Base-by-base conservation (phyloP, 78 protist species). In the Emiliania huxleyi region DNA sequence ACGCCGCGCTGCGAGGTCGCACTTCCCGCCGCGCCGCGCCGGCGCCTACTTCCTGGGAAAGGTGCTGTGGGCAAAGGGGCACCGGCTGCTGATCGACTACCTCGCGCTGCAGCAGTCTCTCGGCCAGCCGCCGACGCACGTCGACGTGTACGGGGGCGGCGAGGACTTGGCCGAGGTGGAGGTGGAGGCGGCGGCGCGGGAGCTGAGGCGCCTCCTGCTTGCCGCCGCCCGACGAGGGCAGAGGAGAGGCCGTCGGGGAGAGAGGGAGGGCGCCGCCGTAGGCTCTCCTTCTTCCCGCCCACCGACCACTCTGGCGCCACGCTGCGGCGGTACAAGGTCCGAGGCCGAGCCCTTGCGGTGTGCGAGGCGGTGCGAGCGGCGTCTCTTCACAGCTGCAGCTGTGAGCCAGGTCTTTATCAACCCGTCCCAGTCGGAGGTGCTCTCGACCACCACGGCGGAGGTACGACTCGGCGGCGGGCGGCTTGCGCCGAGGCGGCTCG, bases 41-140 rank as follows among this genome's bases (percentile, higher is more conserved):
- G 62, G 89, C 62, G 56, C 42, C 23, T 83, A 83, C 89, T 83
- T 83, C 22, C 38, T 83, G 19, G 89, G 89, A 1, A 83, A 83
- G 89, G 0, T 44, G 42, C 69, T 83, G 29, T 83, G 89, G 89
- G 89, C 89, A 22, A 83, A 83, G 89, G 89, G 89, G 25, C 62
- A 45, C 25, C 56, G 89, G 11, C 22, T 29, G 62, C 89, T 83
- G 33, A n/a, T 83, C 42, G 89, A 83, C 62, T 23, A 37, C 23
- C n/a, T 77, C 29, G 35, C 22, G 84, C 46, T 40, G 46, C 84
- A 40, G 45, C 42, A n/a, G 18, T 0, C 8, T 44, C 43, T 1
- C n/a, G 21, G 84, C 35, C 29, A 0, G 26, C 85, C 85, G 23
- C 88, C n/a, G 22, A 26, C 88, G 40, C 88, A 35, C 18, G 38